Percentiles rank a stretch among this genome's conserved stretches.
Evolutionary conservation across 768 basidiomycete species (phyloP).

Genomic region (Scleroderma bovista): DNA sequence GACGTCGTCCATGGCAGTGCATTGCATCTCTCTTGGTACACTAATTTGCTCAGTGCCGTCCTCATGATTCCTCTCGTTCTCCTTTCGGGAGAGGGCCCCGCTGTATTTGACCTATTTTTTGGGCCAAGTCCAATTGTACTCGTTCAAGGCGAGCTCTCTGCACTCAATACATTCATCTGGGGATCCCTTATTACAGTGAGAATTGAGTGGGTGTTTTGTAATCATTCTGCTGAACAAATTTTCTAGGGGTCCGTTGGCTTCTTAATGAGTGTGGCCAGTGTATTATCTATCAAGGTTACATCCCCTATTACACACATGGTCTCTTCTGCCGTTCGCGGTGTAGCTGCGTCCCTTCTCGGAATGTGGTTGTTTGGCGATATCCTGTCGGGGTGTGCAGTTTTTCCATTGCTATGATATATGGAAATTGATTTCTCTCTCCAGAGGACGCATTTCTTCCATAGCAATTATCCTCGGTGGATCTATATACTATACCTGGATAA

Average conservation of each 20-base stretch:
- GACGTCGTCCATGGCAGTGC: slow-evolving; percentile 79
- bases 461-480: slow-evolving; percentile 78
- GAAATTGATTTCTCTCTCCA: slow-evolving; percentile 22
- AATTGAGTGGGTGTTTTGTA: slow-evolving; percentile 5
- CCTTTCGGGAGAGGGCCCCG: slow-evolving; percentile 69
- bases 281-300: slow-evolving; percentile 94
- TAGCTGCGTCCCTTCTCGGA: slow-evolving; percentile 82
- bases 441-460: slow-evolving; percentile 79
- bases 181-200: slow-evolving; percentile 76
- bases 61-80: slow-evolving; percentile 69
- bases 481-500: slow-evolving; percentile 83
- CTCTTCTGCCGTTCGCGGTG: slow-evolving; percentile 91
- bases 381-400: slow-evolving; percentile 60
- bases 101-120: slow-evolving; percentile 55
- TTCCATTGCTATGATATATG: not conserved
- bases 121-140: slow-evolving; percentile 34
- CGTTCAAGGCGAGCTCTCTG: slow-evolving; percentile 37
- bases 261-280: slow-evolving; percentile 89
- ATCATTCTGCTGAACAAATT: slow-evolving; percentile 1
- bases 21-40: slow-evolving; percentile 86
- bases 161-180: slow-evolving; percentile 63
- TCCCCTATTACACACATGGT: slow-evolving; percentile 98
- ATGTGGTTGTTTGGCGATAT: slow-evolving; percentile 78
- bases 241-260: slow-evolving; percentile 80
- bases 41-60: slow-evolving; percentile 74